Evolutionary conservation across 108 stramenopile species (phyloP), one percentile per base, ranked within the genome.

Genomic region (Conticribra guillardii): DNA sequence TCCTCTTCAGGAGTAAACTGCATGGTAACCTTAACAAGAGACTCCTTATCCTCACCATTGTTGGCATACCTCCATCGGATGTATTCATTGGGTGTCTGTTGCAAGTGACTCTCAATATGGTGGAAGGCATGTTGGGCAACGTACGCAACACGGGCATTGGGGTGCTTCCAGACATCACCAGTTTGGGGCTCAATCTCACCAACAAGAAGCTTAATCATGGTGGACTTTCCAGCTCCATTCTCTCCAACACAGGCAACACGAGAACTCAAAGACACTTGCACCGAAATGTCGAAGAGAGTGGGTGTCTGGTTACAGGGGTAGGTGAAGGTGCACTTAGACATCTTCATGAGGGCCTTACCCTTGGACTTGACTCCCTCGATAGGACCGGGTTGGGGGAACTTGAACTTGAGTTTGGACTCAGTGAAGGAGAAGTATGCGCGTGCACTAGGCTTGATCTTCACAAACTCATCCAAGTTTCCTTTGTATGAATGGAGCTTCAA

Each of bases 51-150:
- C 82, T 99, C 97, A 61, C 98, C 97, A 66, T 92, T 91, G 84
- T 99, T 96, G 73, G 98, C 96, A 80, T 96, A 99, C 49, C 99
- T 92, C 99, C 99, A 99, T 50, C 97, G 93, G 79, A 99, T 98
- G 97, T 99, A 99, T 83, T 99, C 98, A 77, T 98, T 98, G 60
- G 99, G 97, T 18, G 98, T 99, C 94, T 96, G 96, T 84, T 69
- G 74, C 71, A 99, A 83, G 87, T 99, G 99, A 24, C 53, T 57
- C 83, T 99, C 99, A 78, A 99, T 98, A 92, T 99, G 99, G 87
- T 98, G 98, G 94, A 99, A 99, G 32, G 99, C 99, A 76, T 99
- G 99, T 76, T 99, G 99, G 61, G 99, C 99, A 60, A 99, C 96
- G 74, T 99, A 99, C 32, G 97, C 99, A 74, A 99, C 87, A 69